Base-by-base conservation (phyloP, 1,284 basidiomycete genomes). In the Sphagnurus paluster region DNA sequence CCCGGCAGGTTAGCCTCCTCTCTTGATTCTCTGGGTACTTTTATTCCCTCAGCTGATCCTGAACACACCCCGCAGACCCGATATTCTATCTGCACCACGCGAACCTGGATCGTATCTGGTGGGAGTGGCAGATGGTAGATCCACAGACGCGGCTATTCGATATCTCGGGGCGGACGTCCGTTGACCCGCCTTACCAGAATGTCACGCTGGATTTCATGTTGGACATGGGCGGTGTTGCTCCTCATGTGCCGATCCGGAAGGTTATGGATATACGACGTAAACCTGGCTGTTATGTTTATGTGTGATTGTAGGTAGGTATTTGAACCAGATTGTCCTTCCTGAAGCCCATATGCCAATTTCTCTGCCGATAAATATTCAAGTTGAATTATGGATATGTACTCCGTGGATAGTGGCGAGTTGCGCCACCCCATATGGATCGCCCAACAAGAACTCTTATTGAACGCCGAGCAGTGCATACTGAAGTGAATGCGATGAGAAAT, bases 21-120 rank as follows among this genome's bases (percentile, higher is more conserved):
- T 24, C 17, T 32, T 35, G 21, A 19, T 29, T 3, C 14, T n/a
- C n/a, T n/a, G n/a, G n/a, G n/a, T n/a, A n/a, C 24, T n/a, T 17
- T 26, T 14, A 16, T 30, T 36, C 29, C 26, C 28, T 17, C 17
- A 1, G 7, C 16, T 11, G 13, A 26, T 23, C 19, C 34, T 23
- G 11, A 46, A 20, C n/a, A 21, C 7, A 20, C 38, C 25, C 19
- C 9, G n/a, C 36, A 58, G 69, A 71, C 34, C 68, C 69, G 2
- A 25, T 70, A 10, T 71, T 70, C 59, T 70, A 63, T 44, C 55
- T 70, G 10, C 68, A 70, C 50, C 68, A 71, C 44, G 61, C 63
- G 6, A 67, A 66, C 42, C 48, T 71, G 9, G 69, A 70, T 42
- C 60, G 67, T 8, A 53, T 71, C 1, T 71, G 68, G 69, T 66